These are phyloP conservation scores for Yarrowia bubula DNA, from an alignment of 805 yeast genomes.

Conservation along the genomic window DNA sequence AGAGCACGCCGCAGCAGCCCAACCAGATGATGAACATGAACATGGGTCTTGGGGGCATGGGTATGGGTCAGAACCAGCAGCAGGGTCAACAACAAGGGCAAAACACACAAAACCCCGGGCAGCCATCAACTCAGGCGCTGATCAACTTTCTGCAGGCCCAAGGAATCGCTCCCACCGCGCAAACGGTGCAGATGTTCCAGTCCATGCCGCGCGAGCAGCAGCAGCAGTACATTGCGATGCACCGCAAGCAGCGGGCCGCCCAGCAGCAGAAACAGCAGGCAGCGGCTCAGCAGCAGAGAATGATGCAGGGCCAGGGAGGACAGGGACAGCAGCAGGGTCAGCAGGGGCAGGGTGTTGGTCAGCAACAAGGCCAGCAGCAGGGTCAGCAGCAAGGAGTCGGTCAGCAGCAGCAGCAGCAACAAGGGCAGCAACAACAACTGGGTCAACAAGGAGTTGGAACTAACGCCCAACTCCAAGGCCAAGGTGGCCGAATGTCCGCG, in stretches of 20 bases:
- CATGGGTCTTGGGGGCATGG: constrained; percentile 21
- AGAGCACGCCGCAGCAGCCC: constrained; percentile 24
- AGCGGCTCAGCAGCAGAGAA: constrained; percentile 30
- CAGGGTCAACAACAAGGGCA: constrained; percentile 28
- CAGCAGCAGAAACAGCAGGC: constrained; percentile 31
- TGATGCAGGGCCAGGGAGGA: constrained; percentile 34
- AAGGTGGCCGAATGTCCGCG: constrained; percentile 6
- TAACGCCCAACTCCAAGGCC: too few relatives aligned
- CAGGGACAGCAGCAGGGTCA: constrained; percentile 26
- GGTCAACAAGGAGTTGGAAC: too few relatives aligned
- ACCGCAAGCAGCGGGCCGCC: constrained; percentile 31
- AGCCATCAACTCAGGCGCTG: neutral
- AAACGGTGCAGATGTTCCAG: constrained; percentile 28
- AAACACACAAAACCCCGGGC: neutral
- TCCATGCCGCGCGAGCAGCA: constrained; percentile 34
- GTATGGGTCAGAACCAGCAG: neutral
- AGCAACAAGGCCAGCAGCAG: constrained; percentile 31
- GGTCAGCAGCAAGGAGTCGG: too few relatives aligned
- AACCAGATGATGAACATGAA: constrained; percentile 20
- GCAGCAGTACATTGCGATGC: constrained; percentile 29
- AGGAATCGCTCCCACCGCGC: constrained; percentile 21
- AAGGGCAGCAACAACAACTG: too few relatives aligned
- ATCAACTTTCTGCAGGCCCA: constrained; percentile 26
- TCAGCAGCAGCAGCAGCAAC: too few relatives aligned
- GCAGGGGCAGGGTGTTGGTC: constrained; percentile 8